A percentile compares a stretch with the other conserved stretches of the same genome.
phyloP scores from a whole-genome alignment of 495 filamentous ascomycete species.

The Echria macrotheca region DNA sequence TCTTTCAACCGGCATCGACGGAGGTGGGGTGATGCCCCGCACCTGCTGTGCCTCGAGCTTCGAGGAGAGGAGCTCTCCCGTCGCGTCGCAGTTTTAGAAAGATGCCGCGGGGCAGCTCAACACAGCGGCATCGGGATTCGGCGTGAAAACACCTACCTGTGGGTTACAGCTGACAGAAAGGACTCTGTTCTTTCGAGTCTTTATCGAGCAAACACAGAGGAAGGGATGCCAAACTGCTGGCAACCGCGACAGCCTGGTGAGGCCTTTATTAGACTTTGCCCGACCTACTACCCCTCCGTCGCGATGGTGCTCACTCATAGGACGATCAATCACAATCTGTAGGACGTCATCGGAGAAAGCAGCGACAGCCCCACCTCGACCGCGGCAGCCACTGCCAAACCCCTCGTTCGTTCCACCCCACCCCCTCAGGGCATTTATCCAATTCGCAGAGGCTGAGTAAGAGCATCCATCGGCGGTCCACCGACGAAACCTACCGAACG shows the following conservation, averaged over 20 bases:
- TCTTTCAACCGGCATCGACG: background rate
- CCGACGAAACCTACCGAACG: background rate
- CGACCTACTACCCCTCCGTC: too few species aligned
- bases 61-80: background rate
- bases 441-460: constrained; percentile 11
- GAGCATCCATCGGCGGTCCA: constrained; percentile 3
- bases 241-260: too few species aligned
- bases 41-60: background rate
- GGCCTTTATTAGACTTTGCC: too few species aligned
- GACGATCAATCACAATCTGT: constrained; percentile 9
- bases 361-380: constrained; percentile 8
- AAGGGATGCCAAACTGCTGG: too few species aligned
- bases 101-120: too few species aligned
- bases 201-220: too few species aligned
- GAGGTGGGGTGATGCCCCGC: constrained; percentile 9
- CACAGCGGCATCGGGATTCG: too few species aligned
- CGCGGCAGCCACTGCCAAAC: constrained; percentile 1
- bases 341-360: constrained; percentile 3
- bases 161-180: too few species aligned
- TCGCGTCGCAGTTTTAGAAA: too few species aligned
- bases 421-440: constrained; percentile 4
- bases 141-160: too few species aligned
- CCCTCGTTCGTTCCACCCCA: constrained; percentile 3
- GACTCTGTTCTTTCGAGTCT: too few species aligned
- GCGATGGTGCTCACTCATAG: too few species aligned